These are phyloP conservation scores for Endoconidiophora laricicola DNA, from an alignment of 2,329 filamentous ascomycete species.

Conservation along the genomic window DNA sequence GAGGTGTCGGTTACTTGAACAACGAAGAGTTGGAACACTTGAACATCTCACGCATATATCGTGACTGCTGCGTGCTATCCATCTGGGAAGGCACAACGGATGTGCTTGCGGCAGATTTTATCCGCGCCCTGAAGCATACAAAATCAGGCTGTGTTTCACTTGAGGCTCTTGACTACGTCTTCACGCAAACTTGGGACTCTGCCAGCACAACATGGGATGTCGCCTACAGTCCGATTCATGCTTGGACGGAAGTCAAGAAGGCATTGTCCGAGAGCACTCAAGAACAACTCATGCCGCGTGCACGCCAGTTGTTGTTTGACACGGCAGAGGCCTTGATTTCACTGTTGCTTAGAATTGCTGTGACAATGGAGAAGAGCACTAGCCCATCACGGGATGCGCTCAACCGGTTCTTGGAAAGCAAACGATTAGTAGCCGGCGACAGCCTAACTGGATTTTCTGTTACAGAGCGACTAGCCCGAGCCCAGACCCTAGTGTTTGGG, in stretches of 20 bases:
- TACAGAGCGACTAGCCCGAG: no score
- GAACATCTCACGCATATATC: conserved; percentile 48
- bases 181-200: conserved; percentile 16
- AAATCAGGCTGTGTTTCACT: conserved; percentile 22
- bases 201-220: conserved; percentile 15
- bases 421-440: conserved; percentile 6
- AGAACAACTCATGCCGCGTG: conserved; percentile 28
- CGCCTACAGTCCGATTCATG: conserved; percentile 19
- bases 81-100: conserved; percentile 65
- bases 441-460: no score
- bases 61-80: conserved; percentile 45
- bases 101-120: conserved; percentile 40
- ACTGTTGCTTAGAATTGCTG: conserved; percentile 26
- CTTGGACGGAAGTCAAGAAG: conserved; percentile 26
- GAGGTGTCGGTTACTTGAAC: conserved; percentile 49
- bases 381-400: conserved; percentile 24
- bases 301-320: conserved; percentile 27
- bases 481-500: no score
- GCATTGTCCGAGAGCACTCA: conserved; percentile 22
- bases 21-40: conserved; percentile 43
- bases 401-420: conserved; percentile 22
- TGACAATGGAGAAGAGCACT: conserved; percentile 16
- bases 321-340: conserved; percentile 28
- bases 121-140: conserved; percentile 31
- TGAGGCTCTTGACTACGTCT: conserved; percentile 27